A percentile compares a stretch with the other conserved stretches of the same genome.
phyloP scores from a whole-genome alignment of 768 basidiomycete species.

The Agrocybe pediades region DNA sequence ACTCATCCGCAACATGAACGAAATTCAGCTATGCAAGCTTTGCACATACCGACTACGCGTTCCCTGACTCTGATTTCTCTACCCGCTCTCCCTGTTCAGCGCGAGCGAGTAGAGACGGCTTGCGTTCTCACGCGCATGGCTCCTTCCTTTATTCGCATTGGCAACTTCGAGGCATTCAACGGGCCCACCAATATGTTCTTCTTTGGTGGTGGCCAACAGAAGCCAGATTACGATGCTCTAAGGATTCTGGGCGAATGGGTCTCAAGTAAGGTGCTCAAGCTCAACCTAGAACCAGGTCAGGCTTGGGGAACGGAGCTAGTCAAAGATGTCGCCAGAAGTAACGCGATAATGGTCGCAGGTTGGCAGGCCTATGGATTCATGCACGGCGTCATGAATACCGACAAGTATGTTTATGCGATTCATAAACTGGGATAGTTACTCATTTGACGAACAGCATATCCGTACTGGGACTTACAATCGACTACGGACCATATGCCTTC shows the following conservation, averaged over 20 bases:
- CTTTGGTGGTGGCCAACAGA: slow-evolving; percentile 78
- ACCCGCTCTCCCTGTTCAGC: slow-evolving; percentile 69
- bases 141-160: slow-evolving; percentile 90
- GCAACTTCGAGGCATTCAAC: slow-evolving; percentile 85
- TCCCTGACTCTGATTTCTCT: slow-evolving; percentile 79
- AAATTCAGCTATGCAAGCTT: slow-evolving; percentile 55
- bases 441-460: slow-evolving; percentile 57
- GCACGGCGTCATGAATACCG: slow-evolving; percentile 98
- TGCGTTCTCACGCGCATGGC: slow-evolving; percentile 81
- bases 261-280: slow-evolving; percentile 55
- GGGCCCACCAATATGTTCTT: slow-evolving; percentile 66
- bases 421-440: background rate
- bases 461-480: slow-evolving; percentile 73
- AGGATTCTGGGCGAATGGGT: slow-evolving; percentile 79
- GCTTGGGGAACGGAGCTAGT: slow-evolving; percentile 76
- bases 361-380: slow-evolving; percentile 97
- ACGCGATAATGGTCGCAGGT: slow-evolving; percentile 89
- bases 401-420: slow-evolving; percentile 59
- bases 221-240: slow-evolving; percentile 73
- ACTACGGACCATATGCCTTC: slow-evolving; percentile 89
- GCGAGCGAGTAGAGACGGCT: slow-evolving; percentile 75
- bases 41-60: slow-evolving; percentile 87
- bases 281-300: slow-evolving; percentile 45
- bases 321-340: slow-evolving; percentile 78
- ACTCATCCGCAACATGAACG: background rate